Conservation (phyloP, 2,329 filamentous ascomycete genomes). For the Xylariaceae sp. region DNA sequence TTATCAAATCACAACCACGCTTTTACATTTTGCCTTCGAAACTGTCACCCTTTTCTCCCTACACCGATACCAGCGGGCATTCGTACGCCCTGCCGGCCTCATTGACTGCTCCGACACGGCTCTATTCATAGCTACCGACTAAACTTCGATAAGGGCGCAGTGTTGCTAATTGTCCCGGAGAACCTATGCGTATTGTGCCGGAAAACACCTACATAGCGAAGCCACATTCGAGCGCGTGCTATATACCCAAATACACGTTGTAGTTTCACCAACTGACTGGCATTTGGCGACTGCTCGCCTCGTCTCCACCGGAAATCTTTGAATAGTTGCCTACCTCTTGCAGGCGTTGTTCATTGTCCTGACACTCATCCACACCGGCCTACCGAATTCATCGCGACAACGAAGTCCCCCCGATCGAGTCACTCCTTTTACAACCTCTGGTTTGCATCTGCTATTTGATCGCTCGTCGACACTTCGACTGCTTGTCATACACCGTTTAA, state of each 20-base stretch:
- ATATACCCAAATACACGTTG: not conserved
- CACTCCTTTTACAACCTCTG: constrained; percentile 18
- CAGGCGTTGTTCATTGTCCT: not conserved
- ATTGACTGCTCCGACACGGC: constrained; percentile 20
- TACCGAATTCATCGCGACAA: not conserved
- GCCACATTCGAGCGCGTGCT: not conserved
- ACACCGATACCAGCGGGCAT: constrained; percentile 1
- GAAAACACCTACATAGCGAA: not conserved
- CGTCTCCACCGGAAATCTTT: not conserved
- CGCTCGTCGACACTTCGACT: constrained; percentile 7
- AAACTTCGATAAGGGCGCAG: constrained; percentile 3
- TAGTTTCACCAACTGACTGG: not conserved
- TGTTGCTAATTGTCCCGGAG: not conserved
- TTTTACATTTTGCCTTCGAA: not conserved
- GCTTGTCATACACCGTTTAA: not conserved
- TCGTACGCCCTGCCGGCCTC: constrained; percentile 8
- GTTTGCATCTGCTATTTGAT: not conserved
- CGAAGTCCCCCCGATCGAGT: constrained; percentile 16
- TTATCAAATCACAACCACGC: not conserved
- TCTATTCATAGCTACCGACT: constrained; percentile 8
- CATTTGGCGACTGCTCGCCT: not conserved
- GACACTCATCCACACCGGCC: not conserved
- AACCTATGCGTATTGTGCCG: not conserved
- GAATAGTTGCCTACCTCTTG: not conserved
- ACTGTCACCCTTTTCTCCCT: not conserved